A percentile compares a stretch with the other conserved stretches of the same genome.
Conservation (phyloP, 441 rosid genomes). For the Populus hybrid region DNA sequence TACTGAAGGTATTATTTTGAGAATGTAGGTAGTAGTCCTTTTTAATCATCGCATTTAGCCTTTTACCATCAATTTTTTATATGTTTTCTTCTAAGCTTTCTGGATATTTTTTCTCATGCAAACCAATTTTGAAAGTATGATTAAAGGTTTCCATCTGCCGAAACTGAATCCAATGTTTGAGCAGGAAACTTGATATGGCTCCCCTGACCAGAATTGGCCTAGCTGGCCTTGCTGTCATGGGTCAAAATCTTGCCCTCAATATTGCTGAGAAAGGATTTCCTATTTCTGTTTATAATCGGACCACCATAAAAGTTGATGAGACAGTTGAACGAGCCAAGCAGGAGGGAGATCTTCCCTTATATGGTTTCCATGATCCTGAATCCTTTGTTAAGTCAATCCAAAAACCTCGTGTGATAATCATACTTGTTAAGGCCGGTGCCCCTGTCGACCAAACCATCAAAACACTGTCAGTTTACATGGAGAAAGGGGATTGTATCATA, state of each 20-base stretch:
- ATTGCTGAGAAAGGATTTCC: slow-evolving; percentile 30
- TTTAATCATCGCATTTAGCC: background rate
- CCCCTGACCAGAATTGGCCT: slow-evolving; percentile 24
- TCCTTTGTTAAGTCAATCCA: no score
- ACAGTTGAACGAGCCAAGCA: slow-evolving; percentile 33
- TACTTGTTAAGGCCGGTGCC: slow-evolving; percentile 28
- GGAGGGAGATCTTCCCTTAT: slow-evolving; percentile 18
- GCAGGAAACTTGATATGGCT: slow-evolving; percentile 23
- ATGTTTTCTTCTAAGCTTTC: background rate
- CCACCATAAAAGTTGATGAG: slow-evolving; percentile 31
- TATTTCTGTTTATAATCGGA: slow-evolving; percentile 30
- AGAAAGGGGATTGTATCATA: slow-evolving; percentile 31
- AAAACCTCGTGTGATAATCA: slow-evolving; percentile 10
- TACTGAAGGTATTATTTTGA: background rate
- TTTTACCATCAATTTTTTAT: no score
- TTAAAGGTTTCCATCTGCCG: background rate
- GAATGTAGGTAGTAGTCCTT: background rate
- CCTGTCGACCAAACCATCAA: slow-evolving; percentile 39
- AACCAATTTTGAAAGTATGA: background rate
- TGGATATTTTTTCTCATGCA: background rate
- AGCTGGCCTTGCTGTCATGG: slow-evolving; percentile 21
- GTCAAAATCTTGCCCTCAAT: slow-evolving; percentile 20
- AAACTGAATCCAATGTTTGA: background rate
- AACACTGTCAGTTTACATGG: slow-evolving; percentile 30
- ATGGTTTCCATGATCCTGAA: no score